These are phyloP conservation scores for Chlorella ohadii DNA, from an alignment of 139 green algal genomes.

Conservation along the genomic window DNA sequence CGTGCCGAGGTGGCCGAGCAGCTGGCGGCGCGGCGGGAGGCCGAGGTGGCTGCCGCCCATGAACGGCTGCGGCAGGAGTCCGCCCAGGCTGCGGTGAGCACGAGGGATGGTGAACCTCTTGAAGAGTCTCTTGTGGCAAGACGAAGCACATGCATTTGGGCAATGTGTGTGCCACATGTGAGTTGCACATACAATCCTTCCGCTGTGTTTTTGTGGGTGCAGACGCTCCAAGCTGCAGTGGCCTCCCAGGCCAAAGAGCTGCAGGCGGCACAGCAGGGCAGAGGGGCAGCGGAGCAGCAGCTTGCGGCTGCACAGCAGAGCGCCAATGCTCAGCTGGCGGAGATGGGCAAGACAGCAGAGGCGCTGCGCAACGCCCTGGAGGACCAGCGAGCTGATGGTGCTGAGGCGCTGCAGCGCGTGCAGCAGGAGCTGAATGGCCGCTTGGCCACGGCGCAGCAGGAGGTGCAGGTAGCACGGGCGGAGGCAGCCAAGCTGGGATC, in stretches of 20 bases:
- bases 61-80: conserved; percentile 18
- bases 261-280: neutral
- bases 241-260: neutral
- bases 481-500: conserved; percentile 17
- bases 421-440: neutral
- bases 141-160: no score
- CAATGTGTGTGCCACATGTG: no score
- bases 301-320: neutral
- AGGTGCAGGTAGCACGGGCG: neutral
- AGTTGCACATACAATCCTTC: no score
- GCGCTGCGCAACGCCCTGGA: conserved; percentile 28
- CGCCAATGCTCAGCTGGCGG: neutral
- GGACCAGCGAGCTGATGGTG: conserved; percentile 10
- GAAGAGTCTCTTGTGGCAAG: no score
- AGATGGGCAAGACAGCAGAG: neutral
- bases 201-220: no score
- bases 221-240: no score
- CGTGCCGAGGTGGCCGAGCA: conserved; percentile 31
- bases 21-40: conserved; percentile 13
- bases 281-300: neutral
- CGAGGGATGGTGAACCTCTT: no score
- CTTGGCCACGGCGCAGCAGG: no score
- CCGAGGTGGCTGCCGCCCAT: conserved; percentile 22
- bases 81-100: conserved; percentile 15
- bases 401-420: neutral